Percentiles rank a stretch among this genome's conserved stretches.
phyloP scores from a whole-genome alignment of 176 grass and related monocot species.

The Avena eriantha region DNA sequence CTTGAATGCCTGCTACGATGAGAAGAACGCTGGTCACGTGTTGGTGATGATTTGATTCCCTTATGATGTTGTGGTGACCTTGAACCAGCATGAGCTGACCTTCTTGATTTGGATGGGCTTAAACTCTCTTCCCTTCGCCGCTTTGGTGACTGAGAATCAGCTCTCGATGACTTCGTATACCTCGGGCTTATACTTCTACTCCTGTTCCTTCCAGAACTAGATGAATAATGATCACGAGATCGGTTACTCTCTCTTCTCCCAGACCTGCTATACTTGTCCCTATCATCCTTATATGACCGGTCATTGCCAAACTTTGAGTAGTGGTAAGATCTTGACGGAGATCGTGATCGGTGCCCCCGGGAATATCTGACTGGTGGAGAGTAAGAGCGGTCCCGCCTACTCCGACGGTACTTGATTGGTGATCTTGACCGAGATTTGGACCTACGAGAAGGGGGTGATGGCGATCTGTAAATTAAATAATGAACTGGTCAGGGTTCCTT shows the following conservation, averaged over 20 bases:
- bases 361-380: slow-evolving; percentile 68
- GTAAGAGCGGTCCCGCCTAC: slow-evolving; percentile 71
- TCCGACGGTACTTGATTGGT: slow-evolving; percentile 84
- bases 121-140: slow-evolving; percentile 55
- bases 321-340: slow-evolving; percentile 67
- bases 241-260: slow-evolving; percentile 59
- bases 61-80: slow-evolving; percentile 63
- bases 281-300: slow-evolving; percentile 62
- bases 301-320: slow-evolving; percentile 65
- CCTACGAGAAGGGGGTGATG: slow-evolving; percentile 55
- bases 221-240: slow-evolving; percentile 66
- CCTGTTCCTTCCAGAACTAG: slow-evolving; percentile 76
- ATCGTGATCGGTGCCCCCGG: slow-evolving; percentile 62
- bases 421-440: slow-evolving; percentile 90
- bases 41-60: slow-evolving; percentile 64
- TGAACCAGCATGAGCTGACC: slow-evolving; percentile 57
- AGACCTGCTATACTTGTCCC: slow-evolving; percentile 63
- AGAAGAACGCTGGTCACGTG: slow-evolving; percentile 51
- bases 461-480: slow-evolving; percentile 71
- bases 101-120: slow-evolving; percentile 63
- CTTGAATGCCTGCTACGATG: slow-evolving; percentile 59
- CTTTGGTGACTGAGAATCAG: slow-evolving; percentile 64
- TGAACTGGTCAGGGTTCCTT: slow-evolving; percentile 36
- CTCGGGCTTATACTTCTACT: slow-evolving; percentile 80
- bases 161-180: slow-evolving; percentile 62